Conservation (phyloP, 2,329 filamentous ascomycete genomes). For the Fusarium tupiense region DNA sequence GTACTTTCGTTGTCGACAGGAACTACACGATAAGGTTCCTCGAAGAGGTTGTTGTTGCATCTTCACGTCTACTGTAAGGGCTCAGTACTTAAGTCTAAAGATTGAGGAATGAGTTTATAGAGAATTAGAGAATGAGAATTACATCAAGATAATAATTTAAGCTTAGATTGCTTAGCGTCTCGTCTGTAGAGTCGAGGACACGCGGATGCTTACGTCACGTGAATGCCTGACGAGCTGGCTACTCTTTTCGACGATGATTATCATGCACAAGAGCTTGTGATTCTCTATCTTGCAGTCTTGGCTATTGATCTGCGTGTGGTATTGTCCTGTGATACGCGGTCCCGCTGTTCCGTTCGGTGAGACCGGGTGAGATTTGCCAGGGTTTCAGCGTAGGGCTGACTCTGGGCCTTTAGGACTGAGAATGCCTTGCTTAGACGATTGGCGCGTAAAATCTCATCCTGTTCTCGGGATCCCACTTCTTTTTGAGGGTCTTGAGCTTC, state of each 20-base stretch:
- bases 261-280: not conserved
- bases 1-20: slow-evolving; percentile 20
- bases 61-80: accelerated
- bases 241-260: not conserved
- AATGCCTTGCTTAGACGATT: slow-evolving; percentile 22
- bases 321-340: not conserved
- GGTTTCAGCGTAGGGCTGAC: slow-evolving; percentile 1
- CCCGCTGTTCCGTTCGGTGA: not conserved
- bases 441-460: slow-evolving; percentile 42
- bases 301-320: not conserved
- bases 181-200: not conserved
- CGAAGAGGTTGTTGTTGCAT: slow-evolving; percentile 7
- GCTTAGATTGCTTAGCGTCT: slow-evolving; percentile 8
- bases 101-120: not conserved
- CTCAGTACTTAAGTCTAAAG: accelerated
- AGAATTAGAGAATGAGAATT: not conserved
- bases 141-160: slow-evolving; percentile 3
- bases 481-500: slow-evolving; percentile 56
- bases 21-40: slow-evolving; percentile 21
- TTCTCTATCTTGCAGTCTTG: not conserved
- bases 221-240: not conserved
- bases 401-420: not conserved
- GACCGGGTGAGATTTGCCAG: not conserved
- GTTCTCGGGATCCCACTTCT: slow-evolving; percentile 55
- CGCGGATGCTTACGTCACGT: slow-evolving; percentile 15